phyloP scores from a whole-genome alignment of 31 red algal genomes.

The Bonnemaisonia californica region DNA sequence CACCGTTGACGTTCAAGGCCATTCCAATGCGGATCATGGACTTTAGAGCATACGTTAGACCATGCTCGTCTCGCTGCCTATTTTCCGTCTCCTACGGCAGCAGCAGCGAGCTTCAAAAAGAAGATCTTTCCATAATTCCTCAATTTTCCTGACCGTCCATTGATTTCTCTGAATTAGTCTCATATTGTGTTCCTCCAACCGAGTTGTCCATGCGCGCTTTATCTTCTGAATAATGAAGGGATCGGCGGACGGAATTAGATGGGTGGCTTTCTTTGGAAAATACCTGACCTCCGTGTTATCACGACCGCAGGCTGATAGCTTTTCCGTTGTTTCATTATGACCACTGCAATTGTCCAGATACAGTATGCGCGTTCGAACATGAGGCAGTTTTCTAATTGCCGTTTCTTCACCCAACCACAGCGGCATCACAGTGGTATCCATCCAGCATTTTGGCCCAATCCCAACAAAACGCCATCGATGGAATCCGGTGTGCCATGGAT shows the following conservation, averaged over 20 bases:
- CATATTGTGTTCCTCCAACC: conserved; percentile 25
- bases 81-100: conserved; percentile 10
- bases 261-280: conserved; percentile 16
- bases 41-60: background rate
- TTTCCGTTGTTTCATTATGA: no score
- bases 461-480: no score
- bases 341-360: no score
- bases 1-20: conserved; percentile 4
- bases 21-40: background rate
- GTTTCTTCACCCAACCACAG: no score
- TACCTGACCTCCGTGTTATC: conserved; percentile 13
- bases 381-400: no score
- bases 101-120: background rate
- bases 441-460: no score
- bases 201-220: background rate
- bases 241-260: conserved; percentile 23
- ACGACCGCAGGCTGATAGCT: no score
- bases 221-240: no score
- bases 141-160: background rate
- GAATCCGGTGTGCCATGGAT: no score
- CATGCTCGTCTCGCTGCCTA: conserved; percentile 2
- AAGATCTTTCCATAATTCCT: conserved; percentile 10
- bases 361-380: no score
- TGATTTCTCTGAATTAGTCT: background rate
- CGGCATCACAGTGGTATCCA: no score